phyloP scores from a whole-genome alignment of 345 rosid species.

The Brassica carinata region DNA sequence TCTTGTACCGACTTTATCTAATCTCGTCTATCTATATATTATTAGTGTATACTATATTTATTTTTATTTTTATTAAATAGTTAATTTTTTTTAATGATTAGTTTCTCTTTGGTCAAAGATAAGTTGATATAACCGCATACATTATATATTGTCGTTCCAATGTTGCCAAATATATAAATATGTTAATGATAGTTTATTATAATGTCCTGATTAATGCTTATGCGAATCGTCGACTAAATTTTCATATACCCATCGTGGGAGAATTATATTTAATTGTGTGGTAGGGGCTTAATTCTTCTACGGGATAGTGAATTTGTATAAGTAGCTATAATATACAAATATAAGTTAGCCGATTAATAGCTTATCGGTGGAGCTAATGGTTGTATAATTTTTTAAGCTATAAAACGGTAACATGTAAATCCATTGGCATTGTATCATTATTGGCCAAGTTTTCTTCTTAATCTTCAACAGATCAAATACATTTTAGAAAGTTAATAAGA shows the following conservation, averaged over 20 bases:
- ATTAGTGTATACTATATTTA: not conserved
- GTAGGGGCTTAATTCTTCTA: not conserved
- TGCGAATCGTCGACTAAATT: not conserved
- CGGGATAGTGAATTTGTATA: not conserved
- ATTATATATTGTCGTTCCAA: not conserved
- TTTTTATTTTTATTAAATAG: not conserved
- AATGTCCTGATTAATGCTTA: not conserved
- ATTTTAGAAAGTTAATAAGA: not conserved
- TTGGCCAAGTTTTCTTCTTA: not conserved
- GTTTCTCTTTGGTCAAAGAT: not conserved
- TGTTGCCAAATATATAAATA: not conserved
- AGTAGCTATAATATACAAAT: not conserved
- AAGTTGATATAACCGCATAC: not conserved
- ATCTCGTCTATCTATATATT: constrained; percentile 15
- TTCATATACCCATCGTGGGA: not conserved
- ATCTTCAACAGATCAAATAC: not conserved
- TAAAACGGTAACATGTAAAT: not conserved
- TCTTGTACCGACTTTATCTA: constrained; percentile 32
- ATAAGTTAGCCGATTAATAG: not conserved
- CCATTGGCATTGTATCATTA: not conserved
- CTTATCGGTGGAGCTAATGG: not conserved
- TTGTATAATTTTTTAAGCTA: not conserved
- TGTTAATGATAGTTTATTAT: not conserved
- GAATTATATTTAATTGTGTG: not conserved
- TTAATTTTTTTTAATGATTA: constrained; percentile 1